Base-by-base conservation (phyloP, 306 rosid genomes). In the Leucaena leucocephala region DNA sequence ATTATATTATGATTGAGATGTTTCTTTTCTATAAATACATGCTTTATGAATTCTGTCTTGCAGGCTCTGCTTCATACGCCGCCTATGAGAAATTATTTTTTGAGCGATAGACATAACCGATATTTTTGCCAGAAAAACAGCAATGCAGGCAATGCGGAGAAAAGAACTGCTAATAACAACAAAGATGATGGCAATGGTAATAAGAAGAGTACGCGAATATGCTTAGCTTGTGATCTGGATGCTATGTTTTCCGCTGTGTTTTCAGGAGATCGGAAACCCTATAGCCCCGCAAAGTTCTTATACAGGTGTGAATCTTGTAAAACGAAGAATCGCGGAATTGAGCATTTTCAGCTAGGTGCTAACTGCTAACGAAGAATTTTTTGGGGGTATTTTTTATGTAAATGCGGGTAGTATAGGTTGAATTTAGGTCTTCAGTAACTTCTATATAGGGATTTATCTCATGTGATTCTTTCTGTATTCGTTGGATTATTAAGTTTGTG, bases 61-160 rank as follows among this genome's bases (percentile, higher is more conserved):
- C 98, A 94, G 63, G 98, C 98, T 39, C 84, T 94, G 85, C 92
- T 94, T 36, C 98, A 94, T 71, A 88, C 98, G 71, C 98, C 97
- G 45, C 98, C 98, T 15, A 61, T 94, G 79, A 83, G 97, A 81
- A 92, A 94, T 85, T 94, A 90, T 83, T 94, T 94, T 81, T 81
- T 94, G 82, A 90, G 98, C 72, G 97, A 92, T 73, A 84, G 90
- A 52, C 98, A 94, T 69, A 90, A 92, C 67, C 89, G 94, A n/a
- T 89, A 84, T 79, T 87, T 77, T 68, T 94, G 98, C 80, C 97
- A 92, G 91, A 88, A 82, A 75, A 90, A 54, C 75, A 85, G 40
- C 78, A 86, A 77, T 79, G 80, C 57, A 5, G 43, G 68, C 42
- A 62, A 62, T 76, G 79, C 48, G 17, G 80, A 63, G 63, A 79